A percentile compares a stretch with the other conserved stretches of the same genome.
These are phyloP conservation scores for Parsonsia alboflavescens DNA, from an alignment of 257 asterid genomes.

Conservation along the genomic window DNA sequence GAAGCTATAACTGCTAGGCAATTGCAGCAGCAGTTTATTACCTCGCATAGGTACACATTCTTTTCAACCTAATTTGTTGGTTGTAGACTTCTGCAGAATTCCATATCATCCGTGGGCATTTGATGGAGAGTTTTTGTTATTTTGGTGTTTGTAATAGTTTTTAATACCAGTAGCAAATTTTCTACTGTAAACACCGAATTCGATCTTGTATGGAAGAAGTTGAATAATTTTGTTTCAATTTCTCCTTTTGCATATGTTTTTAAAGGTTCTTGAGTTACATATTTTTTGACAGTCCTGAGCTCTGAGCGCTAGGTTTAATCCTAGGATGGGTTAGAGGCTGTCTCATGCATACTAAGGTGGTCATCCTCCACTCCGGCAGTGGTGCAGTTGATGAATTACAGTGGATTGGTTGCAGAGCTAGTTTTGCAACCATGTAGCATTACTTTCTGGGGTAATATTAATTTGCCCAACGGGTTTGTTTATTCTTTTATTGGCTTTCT, in stretches of 20 bases:
- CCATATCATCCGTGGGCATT: slow-evolving; percentile 15
- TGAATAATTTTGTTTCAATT: not conserved
- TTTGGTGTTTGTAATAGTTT: slow-evolving; percentile 17
- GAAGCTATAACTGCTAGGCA: slow-evolving; percentile 28
- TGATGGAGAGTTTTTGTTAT: slow-evolving; percentile 16
- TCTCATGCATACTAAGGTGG: not conserved
- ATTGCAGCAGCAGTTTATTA: slow-evolving; percentile 19
- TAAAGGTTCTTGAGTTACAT: not conserved
- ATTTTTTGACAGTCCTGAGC: not conserved
- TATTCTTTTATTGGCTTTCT: too few species aligned
- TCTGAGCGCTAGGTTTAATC: not conserved
- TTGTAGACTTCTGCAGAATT: slow-evolving; percentile 29
- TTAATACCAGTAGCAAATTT: slow-evolving; percentile 7
- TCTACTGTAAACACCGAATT: slow-evolving; percentile 12
- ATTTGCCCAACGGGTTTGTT: too few species aligned
- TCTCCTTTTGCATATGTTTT: not conserved
- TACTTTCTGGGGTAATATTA: too few species aligned
- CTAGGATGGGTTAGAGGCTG: not conserved
- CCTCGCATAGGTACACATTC: slow-evolving; percentile 25
- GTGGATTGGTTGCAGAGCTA: not conserved
- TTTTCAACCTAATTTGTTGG: slow-evolving; percentile 29
- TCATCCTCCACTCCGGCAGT: not conserved
- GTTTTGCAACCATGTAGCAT: not conserved
- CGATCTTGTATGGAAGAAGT: slow-evolving; percentile 1
- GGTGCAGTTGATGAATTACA: not conserved